Base-by-base conservation (phyloP, 352 stramenopile genomes). In the Phytophthora agathidicida region DNA sequence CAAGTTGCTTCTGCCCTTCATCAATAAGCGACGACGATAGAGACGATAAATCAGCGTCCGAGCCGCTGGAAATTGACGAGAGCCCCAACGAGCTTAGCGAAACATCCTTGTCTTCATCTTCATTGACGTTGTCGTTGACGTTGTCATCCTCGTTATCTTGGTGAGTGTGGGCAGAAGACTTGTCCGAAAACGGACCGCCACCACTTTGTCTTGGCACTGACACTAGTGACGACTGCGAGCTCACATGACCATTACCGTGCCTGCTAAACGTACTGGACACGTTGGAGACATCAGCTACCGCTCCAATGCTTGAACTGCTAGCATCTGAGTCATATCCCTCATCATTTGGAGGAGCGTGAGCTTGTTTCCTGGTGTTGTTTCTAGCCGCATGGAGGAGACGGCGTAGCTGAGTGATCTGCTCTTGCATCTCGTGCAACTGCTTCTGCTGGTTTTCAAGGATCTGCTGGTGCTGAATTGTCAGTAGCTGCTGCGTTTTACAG, bases 391-490 rank as follows among this genome's bases (percentile, higher is more conserved):
- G 55, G 8, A 93, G 55, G 19, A 90, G 38, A 0, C 44, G 63
- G 5, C 80, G 75, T 9, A 93, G 52, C 22, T 87, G 67, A 7
- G 60, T 43, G 33, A 93, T 90, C 46, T 93, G 83, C 43, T 81
- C 71, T 61, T 90, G 80, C 71, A 93, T 79, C 28, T 89, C 79
- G 19, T 80, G 73, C 13, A 93, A 52, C 45, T 93, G 83, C 8
- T 55, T 65, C 51, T 91, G 77, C 28, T 93, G 83, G 5, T 90
- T 86, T 42, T 91, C 80, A 13, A 91, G 63, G 24, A 91, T 88
- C 60, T 91, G 72, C 28, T 93, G 83, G 32, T 93, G 83, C 48
- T 91, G 80, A 27, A 85, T 76, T 19, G 77, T 83, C 39, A 93
- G 50, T 20, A 91, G 55, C 37, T 88, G 73, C 38, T 93, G 80